These are phyloP conservation scores for Pythium insidiosum DNA, from an alignment of 352 stramenopile species.

Conservation along the genomic window DNA sequence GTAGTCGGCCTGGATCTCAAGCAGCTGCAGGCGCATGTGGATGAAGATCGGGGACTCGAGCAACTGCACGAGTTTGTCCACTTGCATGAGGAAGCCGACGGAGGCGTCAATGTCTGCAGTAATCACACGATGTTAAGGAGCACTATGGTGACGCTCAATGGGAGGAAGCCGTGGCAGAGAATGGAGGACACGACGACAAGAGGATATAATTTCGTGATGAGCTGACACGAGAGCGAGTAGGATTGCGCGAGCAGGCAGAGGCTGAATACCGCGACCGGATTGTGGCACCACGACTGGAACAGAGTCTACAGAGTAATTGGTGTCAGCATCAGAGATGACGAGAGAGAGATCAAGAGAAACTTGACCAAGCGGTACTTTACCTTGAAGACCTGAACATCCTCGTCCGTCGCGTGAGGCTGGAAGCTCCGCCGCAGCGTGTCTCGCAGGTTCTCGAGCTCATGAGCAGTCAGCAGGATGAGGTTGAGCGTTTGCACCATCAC, in stretches of 20 bases:
- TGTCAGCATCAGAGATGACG: constrained; percentile 2
- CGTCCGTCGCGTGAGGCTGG: constrained; percentile 47
- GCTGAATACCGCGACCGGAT: constrained; percentile 95
- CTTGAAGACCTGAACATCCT: constrained; percentile 81
- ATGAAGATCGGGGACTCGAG: constrained; percentile 99
- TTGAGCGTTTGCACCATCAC: constrained; percentile 99
- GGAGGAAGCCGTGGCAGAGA: too few species aligned
- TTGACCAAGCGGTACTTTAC: too few species aligned
- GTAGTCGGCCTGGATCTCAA: constrained; percentile 94
- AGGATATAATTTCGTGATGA: constrained; percentile 95
- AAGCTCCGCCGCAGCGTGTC: constrained; percentile 78
- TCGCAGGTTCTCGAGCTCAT: constrained; percentile 90
- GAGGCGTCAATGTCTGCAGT: constrained; percentile 94
- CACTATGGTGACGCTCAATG: too few species aligned
- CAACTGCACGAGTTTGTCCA: constrained; percentile 99
- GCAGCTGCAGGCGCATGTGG: constrained; percentile 95
- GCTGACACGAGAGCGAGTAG: constrained; percentile 94
- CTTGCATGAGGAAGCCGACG: constrained; percentile 98
- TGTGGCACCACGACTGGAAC: constrained; percentile 96
- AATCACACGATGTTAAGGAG: too few species aligned
- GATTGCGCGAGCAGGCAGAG: constrained; percentile 97
- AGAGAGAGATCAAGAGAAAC: too few species aligned
- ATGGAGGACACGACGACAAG: too few species aligned
- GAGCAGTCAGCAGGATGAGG: constrained; percentile 97
- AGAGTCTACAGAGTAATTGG: constrained; percentile 30